A percentile compares a stretch with the other conserved stretches of the same genome.
phyloP scores from a whole-genome alignment of 306 rosid species.

The Parietaria judaica region DNA sequence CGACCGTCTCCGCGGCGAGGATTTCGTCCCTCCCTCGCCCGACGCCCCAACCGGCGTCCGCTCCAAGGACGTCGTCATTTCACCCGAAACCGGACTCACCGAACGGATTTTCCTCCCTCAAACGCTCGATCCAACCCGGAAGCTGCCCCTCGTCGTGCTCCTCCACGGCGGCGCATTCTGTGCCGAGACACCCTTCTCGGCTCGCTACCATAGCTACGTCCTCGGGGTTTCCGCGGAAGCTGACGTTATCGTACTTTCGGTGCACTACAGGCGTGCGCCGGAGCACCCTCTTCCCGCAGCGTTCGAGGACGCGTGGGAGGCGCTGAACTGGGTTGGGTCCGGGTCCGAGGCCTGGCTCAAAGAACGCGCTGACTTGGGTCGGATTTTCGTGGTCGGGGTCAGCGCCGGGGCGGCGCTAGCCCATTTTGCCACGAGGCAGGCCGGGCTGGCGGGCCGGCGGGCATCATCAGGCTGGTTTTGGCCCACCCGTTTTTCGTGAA shows the following conservation, averaged over 20 bases:
- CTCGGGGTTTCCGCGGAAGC: slow-evolving; percentile 16
- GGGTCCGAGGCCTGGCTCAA: slow-evolving; percentile 16
- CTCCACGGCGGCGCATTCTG: slow-evolving; percentile 33
- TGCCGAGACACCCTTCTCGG: slow-evolving; percentile 7
- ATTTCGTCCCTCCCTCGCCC: slow-evolving; percentile 9
- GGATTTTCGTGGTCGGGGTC: slow-evolving; percentile 19
- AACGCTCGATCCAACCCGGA: not conserved
- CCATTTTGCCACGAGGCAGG: slow-evolving; percentile 7
- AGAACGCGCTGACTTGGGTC: not conserved
- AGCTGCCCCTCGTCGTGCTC: slow-evolving; percentile 25
- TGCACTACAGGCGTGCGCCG: slow-evolving; percentile 24
- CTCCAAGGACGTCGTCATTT: slow-evolving; percentile 24
- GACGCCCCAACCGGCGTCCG: slow-evolving; percentile 10
- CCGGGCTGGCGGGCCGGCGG: not conserved
- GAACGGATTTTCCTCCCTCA: slow-evolving; percentile 26
- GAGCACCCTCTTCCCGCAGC: slow-evolving; percentile 23
- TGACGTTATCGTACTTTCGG: slow-evolving; percentile 13
- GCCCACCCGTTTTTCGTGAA: slow-evolving; percentile 24
- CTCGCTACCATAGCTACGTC: slow-evolving; percentile 15
- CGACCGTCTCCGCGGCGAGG: slow-evolving; percentile 7
- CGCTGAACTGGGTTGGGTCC: slow-evolving; percentile 21
- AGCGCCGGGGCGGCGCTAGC: slow-evolving; percentile 22
- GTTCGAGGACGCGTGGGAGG: slow-evolving; percentile 24
- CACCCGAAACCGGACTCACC: slow-evolving; percentile 4
- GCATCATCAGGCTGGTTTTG: slow-evolving; percentile 3